Evolutionary conservation across 1,284 basidiomycete species (phyloP), one percentile per base, ranked within the genome.

Genomic region (Ustanciosporium gigantosporum): DNA sequence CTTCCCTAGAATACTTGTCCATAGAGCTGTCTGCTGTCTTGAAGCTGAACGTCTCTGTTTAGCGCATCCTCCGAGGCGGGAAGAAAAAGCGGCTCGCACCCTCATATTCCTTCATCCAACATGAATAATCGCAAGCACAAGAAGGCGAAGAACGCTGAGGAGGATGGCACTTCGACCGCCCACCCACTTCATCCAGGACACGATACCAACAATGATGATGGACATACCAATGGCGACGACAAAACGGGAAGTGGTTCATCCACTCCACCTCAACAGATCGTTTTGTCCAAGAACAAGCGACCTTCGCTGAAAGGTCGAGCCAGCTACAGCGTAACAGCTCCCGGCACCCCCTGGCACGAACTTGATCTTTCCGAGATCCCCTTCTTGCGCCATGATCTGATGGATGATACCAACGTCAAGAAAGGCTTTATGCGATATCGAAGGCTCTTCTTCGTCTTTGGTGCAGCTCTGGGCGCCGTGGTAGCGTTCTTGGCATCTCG

Each of bases 311-410:
- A 47, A 27, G 66, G 66, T 6, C 34, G 37, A 17, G 31, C 57
- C 13, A 56, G 48, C 44, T 70, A 70, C 44, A 67, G 53, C 35
- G 46, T 73, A 20, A 35, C 51, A 11, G 70, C 70, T 1, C 70
- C 70, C 2, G 67, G 65, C 8, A 73, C 68, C n/a, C 68, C 69
- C 20, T 72, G 66, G 60, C 64, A 70, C 48, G 70, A 73, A 48
- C 62, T 70, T 37, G 68, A 73, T 38, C 56, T 73, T 9, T 66
- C 61, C 41, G 68, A 73, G 24, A 56, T 73, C 23, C 58, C 60
- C 25, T 73, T 69, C 29, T 31, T 72, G 32, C 58, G 49, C 9
- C 57, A 66, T 39, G 51, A 47, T 13, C 22, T 45, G 16, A 37
- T 8, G 6, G 41, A 49, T 3, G 49, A 59, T 6, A 24, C 31